Conservation (phyloP, 768 basidiomycete genomes). For the Leccinum incarnatum region DNA sequence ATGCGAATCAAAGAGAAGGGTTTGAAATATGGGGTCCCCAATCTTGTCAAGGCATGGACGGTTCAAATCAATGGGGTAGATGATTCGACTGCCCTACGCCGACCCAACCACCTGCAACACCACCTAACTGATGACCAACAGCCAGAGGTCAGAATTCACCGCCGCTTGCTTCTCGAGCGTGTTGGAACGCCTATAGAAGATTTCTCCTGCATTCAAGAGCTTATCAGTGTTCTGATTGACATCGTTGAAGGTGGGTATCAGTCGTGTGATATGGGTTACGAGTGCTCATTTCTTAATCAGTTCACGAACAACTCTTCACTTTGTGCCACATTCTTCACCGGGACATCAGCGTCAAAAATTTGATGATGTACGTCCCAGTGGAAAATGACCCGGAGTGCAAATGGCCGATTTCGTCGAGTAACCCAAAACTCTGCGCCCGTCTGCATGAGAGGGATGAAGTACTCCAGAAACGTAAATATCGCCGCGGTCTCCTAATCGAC, state of each 20-base stretch:
- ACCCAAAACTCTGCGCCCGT: neutral
- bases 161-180: neutral
- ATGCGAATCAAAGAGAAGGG: neutral
- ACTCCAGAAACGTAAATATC: neutral
- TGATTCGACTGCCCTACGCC: neutral
- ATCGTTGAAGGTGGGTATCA: neutral
- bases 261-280: neutral
- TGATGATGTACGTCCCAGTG: neutral
- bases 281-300: neutral
- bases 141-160: neutral
- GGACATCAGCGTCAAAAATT: neutral
- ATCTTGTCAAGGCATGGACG: neutral
- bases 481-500: slow-evolving; percentile 1
- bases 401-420: neutral
- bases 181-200: neutral
- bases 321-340: neutral
- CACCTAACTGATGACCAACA: neutral
- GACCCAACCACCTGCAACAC: neutral
- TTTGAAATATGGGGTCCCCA: neutral
- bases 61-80: neutral
- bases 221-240: neutral
- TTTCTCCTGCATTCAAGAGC: neutral
- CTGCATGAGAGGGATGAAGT: neutral
- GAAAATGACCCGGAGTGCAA: neutral
- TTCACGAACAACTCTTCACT: neutral